Evolutionary conservation across 2,329 filamentous ascomycete species (phyloP).

Genomic region (Phyllosticta paracitricarpa): DNA sequence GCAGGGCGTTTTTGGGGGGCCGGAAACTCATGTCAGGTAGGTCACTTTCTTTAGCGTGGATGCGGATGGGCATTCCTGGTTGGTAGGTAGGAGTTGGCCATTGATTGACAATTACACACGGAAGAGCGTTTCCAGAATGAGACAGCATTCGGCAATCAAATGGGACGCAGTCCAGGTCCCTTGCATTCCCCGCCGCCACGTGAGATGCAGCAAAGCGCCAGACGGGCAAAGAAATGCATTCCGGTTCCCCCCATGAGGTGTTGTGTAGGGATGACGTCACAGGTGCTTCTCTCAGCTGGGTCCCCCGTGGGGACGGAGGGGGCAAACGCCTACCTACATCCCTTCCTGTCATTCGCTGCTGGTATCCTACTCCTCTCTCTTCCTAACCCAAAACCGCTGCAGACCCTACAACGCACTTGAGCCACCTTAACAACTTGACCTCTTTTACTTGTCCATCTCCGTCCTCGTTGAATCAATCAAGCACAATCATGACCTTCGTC

Average conservation of each 20-base stretch:
- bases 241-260: no score
- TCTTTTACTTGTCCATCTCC: background rate
- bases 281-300: background rate
- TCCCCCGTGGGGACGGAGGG: no score
- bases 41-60: background rate
- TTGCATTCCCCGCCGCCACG: background rate
- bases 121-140: no score
- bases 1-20: background rate
- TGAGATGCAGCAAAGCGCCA: background rate
- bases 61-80: background rate
- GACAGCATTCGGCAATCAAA: background rate
- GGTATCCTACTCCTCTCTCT: no score
- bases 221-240: background rate
- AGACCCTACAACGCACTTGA: no score
- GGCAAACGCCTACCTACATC: no score
- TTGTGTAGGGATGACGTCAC: background rate
- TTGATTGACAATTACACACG: background rate
- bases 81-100: background rate
- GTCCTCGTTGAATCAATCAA: background rate
- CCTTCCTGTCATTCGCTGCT: no score
- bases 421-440: no score
- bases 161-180: no score
- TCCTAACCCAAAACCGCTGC: no score
- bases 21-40: background rate
- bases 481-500: constrained; percentile 21